These are phyloP conservation scores for Populus ilicifolia DNA, from an alignment of 345 rosid species.

Conservation along the genomic window DNA sequence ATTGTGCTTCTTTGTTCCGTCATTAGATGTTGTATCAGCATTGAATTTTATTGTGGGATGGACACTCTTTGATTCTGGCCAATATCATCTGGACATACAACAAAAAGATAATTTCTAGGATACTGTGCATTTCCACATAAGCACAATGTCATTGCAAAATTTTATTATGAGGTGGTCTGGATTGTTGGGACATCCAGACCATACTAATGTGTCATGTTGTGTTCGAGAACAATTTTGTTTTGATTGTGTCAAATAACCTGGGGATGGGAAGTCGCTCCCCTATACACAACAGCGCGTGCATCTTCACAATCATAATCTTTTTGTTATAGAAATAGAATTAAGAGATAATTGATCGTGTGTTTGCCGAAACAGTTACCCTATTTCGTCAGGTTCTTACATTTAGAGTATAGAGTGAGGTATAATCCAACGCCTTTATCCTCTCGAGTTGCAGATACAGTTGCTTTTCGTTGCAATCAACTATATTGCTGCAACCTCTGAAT, in stretches of 20 bases:
- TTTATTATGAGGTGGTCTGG: neutral
- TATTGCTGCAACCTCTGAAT: neutral
- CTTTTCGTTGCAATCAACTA: no score
- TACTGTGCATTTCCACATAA: neutral
- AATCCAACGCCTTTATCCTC: no score
- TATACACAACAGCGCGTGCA: neutral
- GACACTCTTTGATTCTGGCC: conserved; percentile 10
- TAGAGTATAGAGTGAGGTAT: neutral
- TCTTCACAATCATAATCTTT: neutral
- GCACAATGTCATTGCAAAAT: neutral
- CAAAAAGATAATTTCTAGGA: neutral
- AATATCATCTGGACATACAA: neutral
- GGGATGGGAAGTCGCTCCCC: neutral
- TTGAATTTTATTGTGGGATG: neutral
- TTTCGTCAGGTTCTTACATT: neutral
- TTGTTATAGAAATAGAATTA: neutral
- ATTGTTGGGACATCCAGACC: neutral
- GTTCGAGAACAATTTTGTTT: neutral
- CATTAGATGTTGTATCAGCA: conserved; percentile 16
- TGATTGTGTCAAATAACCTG: neutral
- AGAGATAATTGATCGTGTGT: neutral
- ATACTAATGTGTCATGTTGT: neutral
- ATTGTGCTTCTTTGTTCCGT: conserved; percentile 9
- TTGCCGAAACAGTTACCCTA: neutral
- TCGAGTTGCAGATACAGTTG: no score